phyloP scores from a whole-genome alignment of 2,329 filamentous ascomycete genomes.

The Eutypa lata region DNA sequence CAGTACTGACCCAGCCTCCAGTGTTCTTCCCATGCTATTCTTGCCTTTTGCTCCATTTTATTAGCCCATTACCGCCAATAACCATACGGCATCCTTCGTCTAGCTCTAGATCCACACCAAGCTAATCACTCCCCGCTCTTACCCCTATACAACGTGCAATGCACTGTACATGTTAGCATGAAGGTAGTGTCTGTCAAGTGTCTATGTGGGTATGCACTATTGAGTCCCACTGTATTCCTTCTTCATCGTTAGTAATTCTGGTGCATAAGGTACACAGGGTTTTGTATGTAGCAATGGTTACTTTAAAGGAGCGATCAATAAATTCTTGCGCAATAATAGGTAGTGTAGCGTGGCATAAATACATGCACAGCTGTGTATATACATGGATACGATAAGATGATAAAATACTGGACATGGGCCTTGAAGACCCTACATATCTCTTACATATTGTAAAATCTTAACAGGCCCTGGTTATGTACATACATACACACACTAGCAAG shows the following conservation, averaged over 20 bases:
- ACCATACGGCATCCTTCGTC: not conserved
- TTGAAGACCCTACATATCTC: too few relatives aligned
- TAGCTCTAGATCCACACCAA: not conserved
- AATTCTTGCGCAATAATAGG: too few relatives aligned
- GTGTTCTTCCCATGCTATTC: not conserved
- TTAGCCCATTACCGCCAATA: not conserved
- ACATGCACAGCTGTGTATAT: too few relatives aligned
- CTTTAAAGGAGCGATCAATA: not conserved
- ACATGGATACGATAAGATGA: too few relatives aligned
- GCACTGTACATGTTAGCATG: not conserved
- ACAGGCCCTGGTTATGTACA: too few relatives aligned
- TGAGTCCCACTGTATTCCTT: constrained; percentile 17
- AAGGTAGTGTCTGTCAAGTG: not conserved
- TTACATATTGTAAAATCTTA: too few relatives aligned
- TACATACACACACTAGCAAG: not conserved
- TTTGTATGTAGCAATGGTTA: not conserved
- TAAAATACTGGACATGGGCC: too few relatives aligned
- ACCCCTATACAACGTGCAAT: not conserved
- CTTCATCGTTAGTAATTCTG: not conserved
- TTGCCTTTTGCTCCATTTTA: not conserved
- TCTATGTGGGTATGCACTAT: not conserved
- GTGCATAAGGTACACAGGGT: not conserved
- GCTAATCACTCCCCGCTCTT: not conserved
- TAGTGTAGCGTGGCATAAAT: too few relatives aligned
- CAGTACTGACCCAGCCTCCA: constrained; percentile 12